These are phyloP conservation scores for Carnegiea gigantea DNA, from an alignment of 179 eudicot species.

Conservation along the genomic window DNA sequence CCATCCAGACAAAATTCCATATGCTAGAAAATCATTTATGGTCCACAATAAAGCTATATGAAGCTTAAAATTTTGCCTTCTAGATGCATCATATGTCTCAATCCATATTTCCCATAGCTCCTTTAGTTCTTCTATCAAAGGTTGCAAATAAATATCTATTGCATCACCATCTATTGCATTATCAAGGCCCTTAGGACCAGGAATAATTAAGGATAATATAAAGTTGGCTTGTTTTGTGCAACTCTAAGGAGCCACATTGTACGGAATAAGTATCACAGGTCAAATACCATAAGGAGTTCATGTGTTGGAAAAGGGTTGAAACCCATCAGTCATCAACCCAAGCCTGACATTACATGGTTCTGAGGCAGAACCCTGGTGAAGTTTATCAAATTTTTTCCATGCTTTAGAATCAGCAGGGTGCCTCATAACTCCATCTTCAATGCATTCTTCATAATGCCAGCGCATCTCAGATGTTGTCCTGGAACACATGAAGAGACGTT, in stretches of 20 bases:
- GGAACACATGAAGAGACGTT: conserved; percentile 8
- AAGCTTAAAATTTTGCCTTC: too few relatives aligned
- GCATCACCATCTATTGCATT: background rate
- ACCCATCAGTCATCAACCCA: background rate
- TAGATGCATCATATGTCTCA: too few relatives aligned
- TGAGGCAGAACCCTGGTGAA: background rate
- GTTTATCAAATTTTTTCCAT: conserved; percentile 7
- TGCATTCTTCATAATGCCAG: background rate
- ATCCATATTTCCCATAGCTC: too few relatives aligned
- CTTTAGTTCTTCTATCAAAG: too few relatives aligned
- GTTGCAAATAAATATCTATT: background rate
- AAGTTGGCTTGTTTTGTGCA: background rate
- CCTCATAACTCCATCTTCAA: background rate
- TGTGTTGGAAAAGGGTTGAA: background rate
- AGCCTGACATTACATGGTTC: background rate
- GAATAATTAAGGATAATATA: background rate
- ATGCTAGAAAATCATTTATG: conserved; percentile 4
- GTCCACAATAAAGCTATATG: too few relatives aligned
- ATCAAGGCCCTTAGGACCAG: background rate
- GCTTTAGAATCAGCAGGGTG: background rate
- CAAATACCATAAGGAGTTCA: background rate
- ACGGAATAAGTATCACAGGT: too few relatives aligned
- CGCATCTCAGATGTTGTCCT: background rate
- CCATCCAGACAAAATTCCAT: background rate
- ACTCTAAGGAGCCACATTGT: too few relatives aligned